Percentiles rank a stretch among this genome's conserved stretches.
These are phyloP conservation scores for Ustilago tritici DNA, from an alignment of 1,284 basidiomycete species.

Conservation along the genomic window DNA sequence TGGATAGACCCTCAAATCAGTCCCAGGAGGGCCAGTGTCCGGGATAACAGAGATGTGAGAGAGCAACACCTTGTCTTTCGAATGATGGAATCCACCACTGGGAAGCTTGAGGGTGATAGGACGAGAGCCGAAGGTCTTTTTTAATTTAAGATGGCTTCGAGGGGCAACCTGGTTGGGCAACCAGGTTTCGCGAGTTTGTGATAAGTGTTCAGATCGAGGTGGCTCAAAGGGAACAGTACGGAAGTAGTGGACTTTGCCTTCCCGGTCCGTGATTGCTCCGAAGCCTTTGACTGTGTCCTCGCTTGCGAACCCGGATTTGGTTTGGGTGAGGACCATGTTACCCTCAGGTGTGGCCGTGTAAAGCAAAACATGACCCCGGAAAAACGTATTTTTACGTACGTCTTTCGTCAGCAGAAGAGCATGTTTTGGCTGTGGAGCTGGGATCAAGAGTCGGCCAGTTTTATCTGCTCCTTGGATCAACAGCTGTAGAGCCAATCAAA, in stretches of 20 bases:
- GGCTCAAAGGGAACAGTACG: conserved; percentile 4
- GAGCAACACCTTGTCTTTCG: background rate
- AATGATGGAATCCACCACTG: background rate
- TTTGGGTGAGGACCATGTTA: accelerated
- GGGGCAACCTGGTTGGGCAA: background rate
- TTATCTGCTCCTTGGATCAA: conserved; percentile 8
- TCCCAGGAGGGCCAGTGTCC: background rate
- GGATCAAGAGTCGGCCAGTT: background rate
- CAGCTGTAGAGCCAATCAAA: background rate
- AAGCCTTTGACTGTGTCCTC: background rate
- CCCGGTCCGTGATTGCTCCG: background rate
- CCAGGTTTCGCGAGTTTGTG: too few relatives aligned
- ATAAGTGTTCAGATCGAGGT: accelerated
- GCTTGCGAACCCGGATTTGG: background rate
- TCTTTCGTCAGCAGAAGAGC: conserved; percentile 2
- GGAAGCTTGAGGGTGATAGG: background rate
- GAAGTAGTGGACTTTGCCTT: conserved; percentile 1
- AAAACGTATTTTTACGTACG: background rate
- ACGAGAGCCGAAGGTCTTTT: background rate
- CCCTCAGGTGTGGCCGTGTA: background rate
- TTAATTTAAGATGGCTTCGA: background rate
- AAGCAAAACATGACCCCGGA: background rate
- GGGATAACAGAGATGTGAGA: background rate
- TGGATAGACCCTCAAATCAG: background rate
- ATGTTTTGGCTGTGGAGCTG: background rate